Conservation (phyloP, 2,329 filamentous ascomycete genomes). For the Amphichorda felina region DNA sequence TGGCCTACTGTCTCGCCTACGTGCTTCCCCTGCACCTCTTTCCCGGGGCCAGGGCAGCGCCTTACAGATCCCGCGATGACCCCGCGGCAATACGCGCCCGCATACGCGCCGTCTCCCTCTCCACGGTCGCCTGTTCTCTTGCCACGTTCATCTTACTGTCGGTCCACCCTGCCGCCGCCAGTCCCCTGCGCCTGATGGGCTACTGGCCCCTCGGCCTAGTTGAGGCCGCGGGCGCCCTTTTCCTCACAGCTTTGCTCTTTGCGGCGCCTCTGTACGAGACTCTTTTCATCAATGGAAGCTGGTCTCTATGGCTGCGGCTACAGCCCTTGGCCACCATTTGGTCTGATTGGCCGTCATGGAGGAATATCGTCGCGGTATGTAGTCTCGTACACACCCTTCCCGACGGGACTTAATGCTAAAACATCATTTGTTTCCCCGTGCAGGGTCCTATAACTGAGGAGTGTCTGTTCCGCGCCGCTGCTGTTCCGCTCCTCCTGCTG, state of each 20-base stretch:
- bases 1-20: constrained; percentile 79
- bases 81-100: constrained; percentile 82
- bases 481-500: constrained; percentile 71
- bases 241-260: constrained; percentile 70
- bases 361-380: constrained; percentile 75
- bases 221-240: constrained; percentile 53
- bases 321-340: constrained; percentile 46
- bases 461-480: constrained; percentile 79
- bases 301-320: constrained; percentile 50
- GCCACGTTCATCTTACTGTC: constrained; percentile 57
- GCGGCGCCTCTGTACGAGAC: constrained; percentile 73
- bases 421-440: not conserved
- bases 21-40: constrained; percentile 86
- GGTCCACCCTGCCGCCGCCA: constrained; percentile 23
- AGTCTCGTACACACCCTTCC: too few relatives aligned
- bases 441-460: constrained; percentile 87
- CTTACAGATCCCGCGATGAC: constrained; percentile 70
- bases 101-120: constrained; percentile 66
- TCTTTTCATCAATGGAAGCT: constrained; percentile 59
- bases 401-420: not conserved
- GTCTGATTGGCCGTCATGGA: constrained; percentile 68
- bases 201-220: constrained; percentile 63
- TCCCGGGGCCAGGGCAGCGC: constrained; percentile 65
- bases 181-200: constrained; percentile 57
- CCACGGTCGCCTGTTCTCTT: constrained; percentile 56